A percentile compares a stretch with the other conserved stretches of the same genome.
Evolutionary conservation across 345 rosid genomes (phyloP).

Genomic region (Hypericum perforatum): DNA sequence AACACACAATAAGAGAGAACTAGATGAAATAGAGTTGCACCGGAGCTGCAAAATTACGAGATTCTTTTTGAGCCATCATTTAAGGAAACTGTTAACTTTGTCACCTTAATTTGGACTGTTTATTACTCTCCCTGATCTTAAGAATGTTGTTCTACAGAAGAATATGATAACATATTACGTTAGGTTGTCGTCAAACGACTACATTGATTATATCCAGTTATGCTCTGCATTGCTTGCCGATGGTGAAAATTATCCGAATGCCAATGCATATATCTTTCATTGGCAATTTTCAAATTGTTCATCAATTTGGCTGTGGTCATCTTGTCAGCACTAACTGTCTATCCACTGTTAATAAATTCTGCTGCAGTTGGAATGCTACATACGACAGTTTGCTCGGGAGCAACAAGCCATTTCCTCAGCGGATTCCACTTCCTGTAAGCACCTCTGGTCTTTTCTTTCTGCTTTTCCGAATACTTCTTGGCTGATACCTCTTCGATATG

Average conservation of each 20-base stretch:
- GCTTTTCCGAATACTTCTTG: background rate
- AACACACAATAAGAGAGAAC: no score
- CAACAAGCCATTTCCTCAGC: conserved; percentile 71
- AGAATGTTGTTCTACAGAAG: no score
- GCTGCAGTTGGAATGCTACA: conserved; percentile 63
- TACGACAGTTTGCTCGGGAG: conserved; percentile 73
- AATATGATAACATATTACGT: no score
- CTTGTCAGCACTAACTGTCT: conserved; percentile 31
- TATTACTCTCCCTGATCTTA: no score
- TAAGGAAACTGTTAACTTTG: no score
- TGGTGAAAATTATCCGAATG: background rate
- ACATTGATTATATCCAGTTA: no score
- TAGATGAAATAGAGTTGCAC: no score
- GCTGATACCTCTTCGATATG: conserved; percentile 1
- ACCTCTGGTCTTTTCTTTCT: background rate
- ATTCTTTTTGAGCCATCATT: no score
- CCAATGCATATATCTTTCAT: background rate
- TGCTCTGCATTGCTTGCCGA: no score
- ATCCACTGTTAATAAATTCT: conserved; percentile 28
- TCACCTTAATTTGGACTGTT: no score
- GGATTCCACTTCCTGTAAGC: conserved; percentile 70
- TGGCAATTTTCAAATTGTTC: conserved; percentile 8
- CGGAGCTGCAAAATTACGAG: no score
- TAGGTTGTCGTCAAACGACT: no score
- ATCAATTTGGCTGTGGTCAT: conserved; percentile 18